Conservation (phyloP, 352 stramenopile species). For the Sclerospora graminicola region DNA sequence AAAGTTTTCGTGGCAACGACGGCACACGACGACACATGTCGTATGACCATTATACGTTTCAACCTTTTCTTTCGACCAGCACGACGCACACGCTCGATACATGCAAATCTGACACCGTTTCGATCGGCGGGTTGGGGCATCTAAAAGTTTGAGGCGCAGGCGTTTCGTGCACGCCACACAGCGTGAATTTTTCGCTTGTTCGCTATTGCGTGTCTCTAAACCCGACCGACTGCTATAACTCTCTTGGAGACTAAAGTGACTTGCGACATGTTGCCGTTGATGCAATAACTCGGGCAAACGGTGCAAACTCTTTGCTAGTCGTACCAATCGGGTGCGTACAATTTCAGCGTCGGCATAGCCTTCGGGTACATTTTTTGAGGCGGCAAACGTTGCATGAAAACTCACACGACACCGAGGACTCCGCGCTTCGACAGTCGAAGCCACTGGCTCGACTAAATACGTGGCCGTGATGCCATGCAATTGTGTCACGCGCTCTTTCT, state of each 20-base stretch:
- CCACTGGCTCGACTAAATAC: constrained; percentile 23
- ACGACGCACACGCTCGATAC: constrained; percentile 32
- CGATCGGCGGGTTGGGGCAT: constrained; percentile 16
- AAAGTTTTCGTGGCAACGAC: constrained; percentile 32
- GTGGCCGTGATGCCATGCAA: constrained; percentile 28
- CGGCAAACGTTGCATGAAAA: constrained; percentile 29
- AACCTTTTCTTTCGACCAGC: constrained; percentile 27
- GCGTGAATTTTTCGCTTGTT: constrained; percentile 16
- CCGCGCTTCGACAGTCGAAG: constrained; percentile 6
- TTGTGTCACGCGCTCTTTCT: constrained; percentile 20
- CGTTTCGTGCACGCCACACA: constrained; percentile 38
- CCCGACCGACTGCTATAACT: constrained; percentile 6
- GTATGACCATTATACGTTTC: constrained; percentile 27
- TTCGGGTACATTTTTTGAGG: constrained; percentile 3
- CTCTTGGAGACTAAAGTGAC: neutral
- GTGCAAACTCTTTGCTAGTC: constrained; percentile 21
- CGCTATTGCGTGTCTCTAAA: constrained; percentile 3
- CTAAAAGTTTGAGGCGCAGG: constrained; percentile 21
- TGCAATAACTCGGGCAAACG: constrained; percentile 22
- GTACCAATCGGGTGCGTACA: constrained; percentile 14
- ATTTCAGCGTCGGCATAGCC: constrained; percentile 16
- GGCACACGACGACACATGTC: constrained; percentile 24
- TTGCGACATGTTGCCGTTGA: constrained; percentile 9
- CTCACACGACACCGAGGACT: constrained; percentile 25
- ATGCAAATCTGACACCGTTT: constrained; percentile 37